These are phyloP conservation scores for Candida smagusa DNA, from an alignment of 1,139 yeast species.

Conservation along the genomic window DNA sequence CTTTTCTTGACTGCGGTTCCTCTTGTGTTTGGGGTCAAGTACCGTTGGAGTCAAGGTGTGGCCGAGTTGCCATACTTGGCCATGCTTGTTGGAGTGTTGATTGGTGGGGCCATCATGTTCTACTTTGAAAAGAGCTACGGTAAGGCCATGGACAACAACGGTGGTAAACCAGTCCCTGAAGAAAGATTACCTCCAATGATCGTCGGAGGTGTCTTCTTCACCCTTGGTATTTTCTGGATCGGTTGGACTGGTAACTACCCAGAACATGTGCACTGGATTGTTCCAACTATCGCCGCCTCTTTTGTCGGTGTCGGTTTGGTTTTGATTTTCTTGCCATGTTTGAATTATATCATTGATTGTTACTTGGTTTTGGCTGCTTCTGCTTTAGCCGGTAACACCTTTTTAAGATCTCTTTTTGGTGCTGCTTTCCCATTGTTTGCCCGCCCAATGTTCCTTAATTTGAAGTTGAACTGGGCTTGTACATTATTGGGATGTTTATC, in stretches of 20 bases:
- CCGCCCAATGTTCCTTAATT: conserved; percentile 64
- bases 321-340: conserved; percentile 71
- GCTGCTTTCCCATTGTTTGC: conserved; percentile 52
- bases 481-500: conserved; percentile 72
- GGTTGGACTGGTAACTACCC: conserved; percentile 82
- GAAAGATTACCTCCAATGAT: conserved; percentile 75
- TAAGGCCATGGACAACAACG: conserved; percentile 39
- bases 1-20: conserved; percentile 79
- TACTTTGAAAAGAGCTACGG: conserved; percentile 26
- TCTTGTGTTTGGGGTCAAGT: conserved; percentile 61
- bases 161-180: conserved; percentile 71
- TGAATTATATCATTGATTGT: conserved; percentile 78
- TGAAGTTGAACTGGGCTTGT: conserved; percentile 85
- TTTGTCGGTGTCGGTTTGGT: conserved; percentile 74
- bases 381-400: conserved; percentile 85
- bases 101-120: conserved; percentile 48
- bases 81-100: conserved; percentile 56
- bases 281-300: conserved; percentile 73
- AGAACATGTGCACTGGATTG: conserved; percentile 72
- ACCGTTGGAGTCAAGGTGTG: conserved; percentile 52
- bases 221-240: conserved; percentile 79
- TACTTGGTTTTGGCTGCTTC: conserved; percentile 82
- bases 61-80: conserved; percentile 63
- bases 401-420: conserved; percentile 61
- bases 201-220: conserved; percentile 64